phyloP scores from a whole-genome alignment of 352 stramenopile species.

The Phytophthora gonapodyides region DNA sequence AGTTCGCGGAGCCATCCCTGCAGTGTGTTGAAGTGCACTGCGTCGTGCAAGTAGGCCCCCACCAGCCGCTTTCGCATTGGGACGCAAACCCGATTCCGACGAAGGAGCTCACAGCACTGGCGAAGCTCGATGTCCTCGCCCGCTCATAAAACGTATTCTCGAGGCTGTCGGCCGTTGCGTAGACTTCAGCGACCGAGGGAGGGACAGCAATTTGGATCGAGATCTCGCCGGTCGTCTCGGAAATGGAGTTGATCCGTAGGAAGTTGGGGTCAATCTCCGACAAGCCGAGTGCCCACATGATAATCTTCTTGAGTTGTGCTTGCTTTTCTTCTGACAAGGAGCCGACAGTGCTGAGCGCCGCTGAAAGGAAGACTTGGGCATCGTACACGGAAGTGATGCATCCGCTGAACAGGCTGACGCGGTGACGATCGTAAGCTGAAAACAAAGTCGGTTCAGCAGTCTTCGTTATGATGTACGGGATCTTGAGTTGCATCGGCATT shows the following conservation, averaged over 20 bases:
- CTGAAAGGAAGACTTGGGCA: background rate
- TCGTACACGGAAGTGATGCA: conserved; percentile 3
- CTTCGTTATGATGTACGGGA: background rate
- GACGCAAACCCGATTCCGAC: background rate
- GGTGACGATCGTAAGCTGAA: background rate
- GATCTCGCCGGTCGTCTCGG: conserved; percentile 1
- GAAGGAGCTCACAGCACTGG: background rate
- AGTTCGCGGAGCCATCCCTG: background rate
- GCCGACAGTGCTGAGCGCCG: background rate
- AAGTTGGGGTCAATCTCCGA: conserved; percentile 3
- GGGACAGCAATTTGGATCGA: background rate
- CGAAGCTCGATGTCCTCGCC: background rate
- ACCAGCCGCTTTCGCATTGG: conserved; percentile 1
- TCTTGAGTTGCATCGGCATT: background rate
- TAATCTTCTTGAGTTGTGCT: background rate
- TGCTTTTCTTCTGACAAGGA: background rate
- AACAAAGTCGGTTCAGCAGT: background rate
- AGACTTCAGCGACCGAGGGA: background rate
- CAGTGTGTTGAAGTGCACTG: background rate
- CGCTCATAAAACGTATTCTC: background rate
- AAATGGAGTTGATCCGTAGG: background rate
- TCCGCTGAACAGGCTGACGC: conserved; percentile 2
- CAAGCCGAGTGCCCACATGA: conserved; percentile 1
- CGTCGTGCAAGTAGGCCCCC: background rate
- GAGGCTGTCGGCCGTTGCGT: background rate